Evolutionary conservation across 805 yeast genomes (phyloP).

Genomic region (Myxozyma kluyveri): DNA sequence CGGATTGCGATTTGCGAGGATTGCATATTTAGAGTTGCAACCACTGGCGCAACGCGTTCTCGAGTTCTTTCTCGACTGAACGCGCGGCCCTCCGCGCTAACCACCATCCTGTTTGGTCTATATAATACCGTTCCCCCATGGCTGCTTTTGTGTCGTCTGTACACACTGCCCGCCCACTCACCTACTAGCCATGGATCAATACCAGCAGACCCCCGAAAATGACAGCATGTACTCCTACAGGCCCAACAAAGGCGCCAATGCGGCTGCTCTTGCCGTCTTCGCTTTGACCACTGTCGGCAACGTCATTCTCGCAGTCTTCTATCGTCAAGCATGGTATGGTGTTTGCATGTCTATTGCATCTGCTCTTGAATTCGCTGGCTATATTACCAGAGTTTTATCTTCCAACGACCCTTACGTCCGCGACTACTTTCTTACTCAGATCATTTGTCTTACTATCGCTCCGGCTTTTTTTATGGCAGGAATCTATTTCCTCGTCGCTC

Average conservation of each 20-base stretch:
- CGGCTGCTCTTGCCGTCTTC: conserved; percentile 55
- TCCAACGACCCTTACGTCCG: conserved; percentile 37
- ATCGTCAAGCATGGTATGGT: conserved; percentile 65
- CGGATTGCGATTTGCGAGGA: too few relatives aligned
- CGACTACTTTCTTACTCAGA: conserved; percentile 57
- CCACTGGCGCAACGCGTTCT: too few relatives aligned
- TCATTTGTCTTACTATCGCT: conserved; percentile 67
- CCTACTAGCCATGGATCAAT: background rate
- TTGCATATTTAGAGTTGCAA: too few relatives aligned
- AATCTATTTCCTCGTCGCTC: conserved; percentile 67
- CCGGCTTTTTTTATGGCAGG: conserved; percentile 88
- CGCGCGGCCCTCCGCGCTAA: too few relatives aligned
- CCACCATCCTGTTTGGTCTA: too few relatives aligned
- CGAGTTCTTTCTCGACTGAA: too few relatives aligned
- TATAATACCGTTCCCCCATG: too few relatives aligned
- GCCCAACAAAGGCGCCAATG: conserved; percentile 59
- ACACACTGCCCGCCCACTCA: background rate
- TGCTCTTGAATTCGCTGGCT: conserved; percentile 59
- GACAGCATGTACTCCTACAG: conserved; percentile 23
- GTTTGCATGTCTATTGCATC: conserved; percentile 55
- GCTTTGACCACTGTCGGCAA: conserved; percentile 48
- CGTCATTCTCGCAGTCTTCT: conserved; percentile 44
- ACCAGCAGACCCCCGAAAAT: conserved; percentile 1
- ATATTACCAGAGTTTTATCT: conserved; percentile 56
- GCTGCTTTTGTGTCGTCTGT: too few relatives aligned